phyloP scores from a whole-genome alignment of 2,329 filamentous ascomycete species.

The Stagonosporopsis cucurbitacearum region DNA sequence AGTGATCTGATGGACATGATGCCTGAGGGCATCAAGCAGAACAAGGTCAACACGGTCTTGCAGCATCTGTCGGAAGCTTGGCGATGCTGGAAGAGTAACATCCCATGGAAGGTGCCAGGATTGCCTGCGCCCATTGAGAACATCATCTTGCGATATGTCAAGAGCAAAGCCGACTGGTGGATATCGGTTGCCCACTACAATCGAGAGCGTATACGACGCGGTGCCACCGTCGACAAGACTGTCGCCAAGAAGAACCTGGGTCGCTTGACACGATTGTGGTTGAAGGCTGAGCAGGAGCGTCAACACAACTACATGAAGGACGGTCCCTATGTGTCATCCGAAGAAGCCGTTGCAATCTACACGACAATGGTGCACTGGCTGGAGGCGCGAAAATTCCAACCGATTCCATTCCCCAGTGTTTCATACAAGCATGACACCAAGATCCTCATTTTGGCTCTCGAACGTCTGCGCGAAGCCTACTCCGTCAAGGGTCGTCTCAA shows the following conservation, averaged over 20 bases:
- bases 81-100: constrained; percentile 99
- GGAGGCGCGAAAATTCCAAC: constrained; percentile 96
- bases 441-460: constrained; percentile 93
- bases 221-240: constrained; percentile 97
- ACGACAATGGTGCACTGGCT: constrained; percentile 99
- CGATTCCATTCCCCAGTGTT: constrained; percentile 97
- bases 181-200: constrained; percentile 99
- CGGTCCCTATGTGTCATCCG: constrained; percentile 95
- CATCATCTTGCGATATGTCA: constrained; percentile 97
- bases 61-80: constrained; percentile 98
- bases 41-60: constrained; percentile 97
- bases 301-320: constrained; percentile 99
- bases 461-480: constrained; percentile 92
- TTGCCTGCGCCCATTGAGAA: constrained; percentile 97
- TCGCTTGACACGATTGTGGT: constrained; percentile 90
- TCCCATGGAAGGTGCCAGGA: constrained; percentile 98
- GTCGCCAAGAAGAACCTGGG: constrained; percentile 99
- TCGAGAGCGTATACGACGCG: constrained; percentile 92
- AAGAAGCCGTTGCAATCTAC: constrained; percentile 98
- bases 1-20: constrained; percentile 99
- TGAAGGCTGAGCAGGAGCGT: constrained; percentile 97
- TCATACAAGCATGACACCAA: constrained; percentile 99
- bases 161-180: constrained; percentile 99
- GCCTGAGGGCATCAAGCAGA: constrained; percentile 99
- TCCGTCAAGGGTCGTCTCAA: constrained; percentile 97